Conservation (phyloP, 139 green algal species). For the Nannochloris sp. region DNA sequence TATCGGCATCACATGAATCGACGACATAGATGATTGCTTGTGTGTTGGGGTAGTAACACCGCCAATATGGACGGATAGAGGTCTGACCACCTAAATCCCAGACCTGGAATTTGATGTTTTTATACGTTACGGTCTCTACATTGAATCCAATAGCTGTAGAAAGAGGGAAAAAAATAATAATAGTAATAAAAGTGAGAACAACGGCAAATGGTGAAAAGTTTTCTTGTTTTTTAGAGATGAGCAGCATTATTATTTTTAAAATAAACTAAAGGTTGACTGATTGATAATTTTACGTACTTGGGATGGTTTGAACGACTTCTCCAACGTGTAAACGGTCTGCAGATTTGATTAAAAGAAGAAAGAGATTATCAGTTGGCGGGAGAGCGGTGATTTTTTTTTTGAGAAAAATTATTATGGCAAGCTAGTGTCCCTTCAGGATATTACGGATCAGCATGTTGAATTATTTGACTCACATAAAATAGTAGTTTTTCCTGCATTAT, state of each 20-base stretch:
- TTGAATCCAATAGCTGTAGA: slow-evolving; percentile 97
- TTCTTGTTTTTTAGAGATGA: neutral
- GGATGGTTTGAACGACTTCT: slow-evolving; percentile 97
- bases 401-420: too few species aligned
- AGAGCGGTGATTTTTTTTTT: too few species aligned
- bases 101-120: slow-evolving; percentile 99
- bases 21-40: slow-evolving; percentile 99
- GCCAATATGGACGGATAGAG: slow-evolving; percentile 95
- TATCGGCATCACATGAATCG: slow-evolving; percentile 89
- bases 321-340: slow-evolving; percentile 92
- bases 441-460: too few species aligned
- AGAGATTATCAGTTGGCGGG: too few species aligned
- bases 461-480: slow-evolving; percentile 93
- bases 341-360: too few species aligned
- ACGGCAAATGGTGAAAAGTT: neutral
- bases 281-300: slow-evolving; percentile 61
- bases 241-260: neutral
- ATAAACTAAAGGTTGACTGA: neutral
- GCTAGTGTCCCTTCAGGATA: too few species aligned
- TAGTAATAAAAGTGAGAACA: neutral
- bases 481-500: slow-evolving; percentile 98
- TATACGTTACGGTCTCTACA: slow-evolving; percentile 98
- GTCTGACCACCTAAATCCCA: slow-evolving; percentile 80
- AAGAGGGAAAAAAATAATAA: neutral
- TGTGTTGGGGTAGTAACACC: slow-evolving; percentile 93